A percentile compares a stretch with the other conserved stretches of the same genome.
Evolutionary conservation across 176 grass and related monocot species (phyloP).

Genomic region (Bonia amplexicaulis): DNA sequence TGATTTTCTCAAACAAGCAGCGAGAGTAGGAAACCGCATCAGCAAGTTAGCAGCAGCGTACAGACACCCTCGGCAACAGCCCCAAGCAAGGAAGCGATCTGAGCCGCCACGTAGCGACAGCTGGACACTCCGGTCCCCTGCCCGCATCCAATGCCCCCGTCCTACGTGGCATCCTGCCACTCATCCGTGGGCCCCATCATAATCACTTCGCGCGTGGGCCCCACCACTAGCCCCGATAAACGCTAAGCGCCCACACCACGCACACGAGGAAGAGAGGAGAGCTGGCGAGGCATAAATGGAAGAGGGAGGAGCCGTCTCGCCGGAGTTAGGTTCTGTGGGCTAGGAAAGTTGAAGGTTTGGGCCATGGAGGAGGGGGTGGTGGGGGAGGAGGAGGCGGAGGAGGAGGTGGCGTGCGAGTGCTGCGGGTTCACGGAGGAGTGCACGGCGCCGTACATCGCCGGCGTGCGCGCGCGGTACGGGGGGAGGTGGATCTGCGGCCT

Average conservation of each 20-base stretch:
- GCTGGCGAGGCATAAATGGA: not conserved
- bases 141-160: not conserved
- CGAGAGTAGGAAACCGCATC: slow-evolving; percentile 10
- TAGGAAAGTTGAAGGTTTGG: not conserved
- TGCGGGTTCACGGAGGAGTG: slow-evolving; percentile 88
- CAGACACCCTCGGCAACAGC: not conserved
- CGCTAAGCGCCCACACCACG: not conserved
- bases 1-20: slow-evolving; percentile 7
- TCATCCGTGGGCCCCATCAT: not conserved
- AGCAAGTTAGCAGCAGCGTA: not conserved
- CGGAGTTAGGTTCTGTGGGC: not conserved
- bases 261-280: not conserved
- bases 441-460: slow-evolving; percentile 59
- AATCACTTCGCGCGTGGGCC: not conserved
- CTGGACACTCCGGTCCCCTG: not conserved
- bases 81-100: not conserved
- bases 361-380: slow-evolving; percentile 25
- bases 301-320: not conserved
- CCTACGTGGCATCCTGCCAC: slow-evolving; percentile 1
- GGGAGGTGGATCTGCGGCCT: slow-evolving; percentile 82
- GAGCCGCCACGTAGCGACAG: slow-evolving; percentile 25
- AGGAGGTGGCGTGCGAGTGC: slow-evolving; percentile 72
- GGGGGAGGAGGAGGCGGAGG: slow-evolving; percentile 8
- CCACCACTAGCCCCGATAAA: not conserved
- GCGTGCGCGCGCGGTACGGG: slow-evolving; percentile 52